A percentile compares a stretch with the other conserved stretches of the same genome.
These are phyloP conservation scores for Neurospora sp. DNA, from an alignment of 495 filamentous ascomycete genomes.

Conservation along the genomic window DNA sequence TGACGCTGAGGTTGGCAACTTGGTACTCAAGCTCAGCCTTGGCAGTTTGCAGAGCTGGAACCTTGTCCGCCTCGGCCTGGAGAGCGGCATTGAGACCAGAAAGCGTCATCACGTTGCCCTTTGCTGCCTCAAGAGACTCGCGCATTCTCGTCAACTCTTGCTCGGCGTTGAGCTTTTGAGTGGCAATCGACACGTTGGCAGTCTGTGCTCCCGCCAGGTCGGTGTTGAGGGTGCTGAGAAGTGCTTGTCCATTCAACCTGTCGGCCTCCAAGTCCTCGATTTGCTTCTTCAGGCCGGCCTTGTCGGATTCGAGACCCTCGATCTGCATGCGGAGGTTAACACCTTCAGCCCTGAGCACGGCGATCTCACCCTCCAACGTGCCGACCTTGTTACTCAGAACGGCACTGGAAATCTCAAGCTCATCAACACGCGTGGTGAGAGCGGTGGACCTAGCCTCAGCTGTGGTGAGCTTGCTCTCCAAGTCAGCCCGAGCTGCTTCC, in stretches of 20 bases:
- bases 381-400: conserved; percentile 14
- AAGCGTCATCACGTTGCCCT: conserved; percentile 17
- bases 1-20: conserved; percentile 5
- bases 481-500: conserved; percentile 27
- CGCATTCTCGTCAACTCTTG: conserved; percentile 12
- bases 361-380: conserved; percentile 14
- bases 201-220: conserved; percentile 23
- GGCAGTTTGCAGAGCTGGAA: conserved; percentile 2
- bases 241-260: conserved; percentile 9
- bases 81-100: conserved; percentile 20
- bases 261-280: conserved; percentile 16
- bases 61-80: conserved; percentile 22
- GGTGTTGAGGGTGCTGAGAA: conserved; percentile 19
- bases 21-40: conserved; percentile 17
- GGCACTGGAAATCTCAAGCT: conserved; percentile 13
- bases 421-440: conserved; percentile 13
- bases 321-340: conserved; percentile 16
- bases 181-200: conserved; percentile 23
- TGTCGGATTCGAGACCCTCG: conserved; percentile 27
- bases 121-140: conserved; percentile 14
- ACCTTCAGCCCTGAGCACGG: conserved; percentile 9
- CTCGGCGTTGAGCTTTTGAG: conserved; percentile 20
- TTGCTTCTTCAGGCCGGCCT: conserved; percentile 23
- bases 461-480: conserved; percentile 13
- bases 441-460: conserved; percentile 16